phyloP scores from a whole-genome alignment of 225 moss, liverwort and hornwort genomes.

The Takakia lepidozioides region DNA sequence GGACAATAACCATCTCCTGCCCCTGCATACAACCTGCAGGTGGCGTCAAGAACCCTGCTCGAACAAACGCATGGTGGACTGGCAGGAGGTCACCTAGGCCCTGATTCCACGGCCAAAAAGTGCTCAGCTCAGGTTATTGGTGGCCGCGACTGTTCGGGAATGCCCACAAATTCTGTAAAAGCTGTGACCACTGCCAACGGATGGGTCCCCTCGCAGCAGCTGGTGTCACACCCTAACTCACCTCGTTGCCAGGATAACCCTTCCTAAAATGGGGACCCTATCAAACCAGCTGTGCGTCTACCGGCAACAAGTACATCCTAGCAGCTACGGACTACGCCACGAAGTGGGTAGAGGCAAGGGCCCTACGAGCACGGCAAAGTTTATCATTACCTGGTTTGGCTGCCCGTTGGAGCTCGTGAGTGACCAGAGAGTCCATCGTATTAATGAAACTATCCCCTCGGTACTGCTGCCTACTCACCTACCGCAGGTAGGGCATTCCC shows the following conservation, averaged over 20 bases:
- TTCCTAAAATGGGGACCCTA: constrained; percentile 6
- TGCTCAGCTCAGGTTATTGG: background rate
- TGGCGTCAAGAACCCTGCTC: too few relatives aligned
- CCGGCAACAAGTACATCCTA: constrained; percentile 4
- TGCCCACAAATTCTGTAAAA: background rate
- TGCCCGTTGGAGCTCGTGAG: constrained; percentile 4
- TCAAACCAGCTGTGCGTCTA: background rate
- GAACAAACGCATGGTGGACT: background rate
- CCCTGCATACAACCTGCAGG: too few relatives aligned
- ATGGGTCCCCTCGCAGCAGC: background rate
- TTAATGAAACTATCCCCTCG: constrained; percentile 9
- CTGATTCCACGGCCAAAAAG: background rate
- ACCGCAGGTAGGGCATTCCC: too few relatives aligned
- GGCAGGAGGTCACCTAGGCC: background rate
- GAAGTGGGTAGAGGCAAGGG: constrained; percentile 13
- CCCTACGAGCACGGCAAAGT: constrained; percentile 3
- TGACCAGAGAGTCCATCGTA: constrained; percentile 10
- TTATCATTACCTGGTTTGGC: constrained; percentile 4
- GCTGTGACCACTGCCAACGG: constrained; percentile 4
- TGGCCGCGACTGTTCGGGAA: constrained; percentile 2
- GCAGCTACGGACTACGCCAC: constrained; percentile 2
- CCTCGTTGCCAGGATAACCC: background rate
- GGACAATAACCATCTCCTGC: too few relatives aligned
- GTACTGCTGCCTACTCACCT: too few relatives aligned
- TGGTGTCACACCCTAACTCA: background rate